phyloP scores from a whole-genome alignment of 2,329 filamentous ascomycete species.

The Cytospora chrysosperma region DNA sequence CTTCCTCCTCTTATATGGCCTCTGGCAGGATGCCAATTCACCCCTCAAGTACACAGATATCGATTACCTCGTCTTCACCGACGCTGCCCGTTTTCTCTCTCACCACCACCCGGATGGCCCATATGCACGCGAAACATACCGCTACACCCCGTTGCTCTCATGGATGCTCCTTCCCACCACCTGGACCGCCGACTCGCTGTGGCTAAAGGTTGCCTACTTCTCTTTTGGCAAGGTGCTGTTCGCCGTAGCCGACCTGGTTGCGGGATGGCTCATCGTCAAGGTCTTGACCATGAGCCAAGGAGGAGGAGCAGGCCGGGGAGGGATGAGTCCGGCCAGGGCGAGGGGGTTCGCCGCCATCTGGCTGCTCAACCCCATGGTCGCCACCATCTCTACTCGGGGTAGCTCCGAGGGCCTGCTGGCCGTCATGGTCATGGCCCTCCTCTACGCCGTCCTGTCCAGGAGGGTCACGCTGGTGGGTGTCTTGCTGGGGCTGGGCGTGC shows the following conservation, averaged over 20 bases:
- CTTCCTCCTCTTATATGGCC: constrained; percentile 78
- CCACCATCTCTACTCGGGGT: constrained; percentile 90
- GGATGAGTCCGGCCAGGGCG: constrained; percentile 53
- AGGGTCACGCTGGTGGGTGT: constrained; percentile 66
- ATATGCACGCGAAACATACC: constrained; percentile 89
- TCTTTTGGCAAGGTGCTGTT: constrained; percentile 87
- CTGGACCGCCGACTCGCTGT: constrained; percentile 40
- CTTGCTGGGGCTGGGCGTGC: constrained; percentile 79
- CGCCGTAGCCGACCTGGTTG: constrained; percentile 76
- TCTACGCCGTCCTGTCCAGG: constrained; percentile 75
- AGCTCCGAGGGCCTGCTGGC: constrained; percentile 90
- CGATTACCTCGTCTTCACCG: constrained; percentile 97
- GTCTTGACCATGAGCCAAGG: constrained; percentile 33
- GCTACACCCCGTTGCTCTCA: constrained; percentile 90
- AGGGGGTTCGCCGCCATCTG: constrained; percentile 82
- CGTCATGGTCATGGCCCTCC: constrained; percentile 75
- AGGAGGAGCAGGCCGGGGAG: constrained; percentile 35
- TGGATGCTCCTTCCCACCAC: constrained; percentile 86
- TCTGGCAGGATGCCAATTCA: constrained; percentile 88
- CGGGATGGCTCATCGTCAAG: constrained; percentile 71
- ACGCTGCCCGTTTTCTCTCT: constrained; percentile 77
- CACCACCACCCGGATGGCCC: constrained; percentile 60
- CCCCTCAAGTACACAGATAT: constrained; percentile 98
- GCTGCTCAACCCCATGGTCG: constrained; percentile 97
- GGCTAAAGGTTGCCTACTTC: constrained; percentile 53